Evolutionary conservation across 2,329 filamentous ascomycete species (phyloP).

Genomic region (Phyllosticta citrichinensis): DNA sequence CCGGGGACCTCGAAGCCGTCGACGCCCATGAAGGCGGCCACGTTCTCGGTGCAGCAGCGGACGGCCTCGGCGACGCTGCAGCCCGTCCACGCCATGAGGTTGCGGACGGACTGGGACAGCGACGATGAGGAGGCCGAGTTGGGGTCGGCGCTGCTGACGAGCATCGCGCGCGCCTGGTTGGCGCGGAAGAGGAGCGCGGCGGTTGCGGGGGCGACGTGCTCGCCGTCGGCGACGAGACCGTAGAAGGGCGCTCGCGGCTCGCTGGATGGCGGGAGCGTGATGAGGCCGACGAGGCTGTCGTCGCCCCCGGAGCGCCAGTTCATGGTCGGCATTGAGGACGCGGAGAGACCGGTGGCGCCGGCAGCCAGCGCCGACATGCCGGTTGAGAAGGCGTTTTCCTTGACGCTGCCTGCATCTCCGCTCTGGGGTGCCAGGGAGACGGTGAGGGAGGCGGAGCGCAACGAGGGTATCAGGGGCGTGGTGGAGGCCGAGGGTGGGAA

Average conservation of each 20-base stretch:
- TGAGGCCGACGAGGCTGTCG: slow-evolving; percentile 40
- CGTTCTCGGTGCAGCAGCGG: slow-evolving; percentile 40
- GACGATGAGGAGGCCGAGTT: slow-evolving; percentile 31
- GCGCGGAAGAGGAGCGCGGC: slow-evolving; percentile 39
- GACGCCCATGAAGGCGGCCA: slow-evolving; percentile 39
- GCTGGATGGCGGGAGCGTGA: slow-evolving; percentile 19
- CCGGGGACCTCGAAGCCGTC: slow-evolving; percentile 37
- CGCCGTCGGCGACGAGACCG: slow-evolving; percentile 44
- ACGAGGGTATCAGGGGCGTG: slow-evolving; percentile 30
- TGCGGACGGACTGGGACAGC: slow-evolving; percentile 42
- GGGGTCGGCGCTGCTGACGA: slow-evolving; percentile 46
- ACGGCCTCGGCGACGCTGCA: slow-evolving; percentile 40
- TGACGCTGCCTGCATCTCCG: slow-evolving; percentile 29
- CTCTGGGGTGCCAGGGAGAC: slow-evolving; percentile 39
- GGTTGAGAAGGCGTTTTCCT: slow-evolving; percentile 29
- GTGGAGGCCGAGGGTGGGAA: slow-evolving; percentile 40
- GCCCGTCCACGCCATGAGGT: slow-evolving; percentile 37
- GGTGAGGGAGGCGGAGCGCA: slow-evolving; percentile 30
- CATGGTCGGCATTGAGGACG: slow-evolving; percentile 44
- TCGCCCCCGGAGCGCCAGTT: slow-evolving; percentile 42
- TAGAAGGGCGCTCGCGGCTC: slow-evolving; percentile 34
- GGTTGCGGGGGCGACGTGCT: slow-evolving; percentile 44
- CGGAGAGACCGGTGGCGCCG: slow-evolving; percentile 44
- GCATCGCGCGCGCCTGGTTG: slow-evolving; percentile 38
- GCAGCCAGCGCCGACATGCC: slow-evolving; percentile 36